Percentiles rank a stretch among this genome's conserved stretches.
Evolutionary conservation across 2,329 filamentous ascomycete genomes (phyloP).

Genomic region (Aspergillus sp.): DNA sequence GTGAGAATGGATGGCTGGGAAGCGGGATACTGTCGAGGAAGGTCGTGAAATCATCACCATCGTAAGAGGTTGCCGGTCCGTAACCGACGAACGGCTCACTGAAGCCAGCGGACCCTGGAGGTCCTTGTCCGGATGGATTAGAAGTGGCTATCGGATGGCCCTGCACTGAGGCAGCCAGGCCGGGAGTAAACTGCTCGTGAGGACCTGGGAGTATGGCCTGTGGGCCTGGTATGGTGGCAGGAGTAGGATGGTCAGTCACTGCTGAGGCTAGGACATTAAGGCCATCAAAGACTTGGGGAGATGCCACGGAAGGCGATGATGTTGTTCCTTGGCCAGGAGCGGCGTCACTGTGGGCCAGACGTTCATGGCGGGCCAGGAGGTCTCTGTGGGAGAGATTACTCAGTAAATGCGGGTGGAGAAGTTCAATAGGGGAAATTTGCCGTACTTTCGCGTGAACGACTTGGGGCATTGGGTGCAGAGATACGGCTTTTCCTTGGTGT

Average conservation of each 20-base stretch:
- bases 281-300: constrained; percentile 27
- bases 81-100: constrained; percentile 28
- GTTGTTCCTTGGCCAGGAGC: constrained; percentile 15
- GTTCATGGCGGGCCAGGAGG: constrained; percentile 34
- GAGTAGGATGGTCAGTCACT: constrained; percentile 25
- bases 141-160: not conserved
- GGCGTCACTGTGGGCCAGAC: constrained; percentile 27
- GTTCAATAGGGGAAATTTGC: not conserved
- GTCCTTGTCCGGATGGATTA: constrained; percentile 7
- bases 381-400: constrained; percentile 22
- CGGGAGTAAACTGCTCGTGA: constrained; percentile 14
- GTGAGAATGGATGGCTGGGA: constrained; percentile 36
- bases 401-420: not conserved
- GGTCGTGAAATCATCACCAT: constrained; percentile 38
- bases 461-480: constrained; percentile 33
- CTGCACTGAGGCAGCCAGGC: not conserved
- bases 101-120: constrained; percentile 22
- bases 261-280: constrained; percentile 32
- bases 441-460: constrained; percentile 38
- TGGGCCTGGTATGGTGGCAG: constrained; percentile 1
- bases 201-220: constrained; percentile 13
- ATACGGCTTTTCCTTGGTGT: constrained; percentile 40
- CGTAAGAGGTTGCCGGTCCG: constrained; percentile 23
- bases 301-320: constrained; percentile 18
- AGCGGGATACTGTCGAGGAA: constrained; percentile 38